Percentiles rank a stretch among this genome's conserved stretches.
phyloP scores from a whole-genome alignment of 345 rosid genomes.

The Eucalyptus marginata region DNA sequence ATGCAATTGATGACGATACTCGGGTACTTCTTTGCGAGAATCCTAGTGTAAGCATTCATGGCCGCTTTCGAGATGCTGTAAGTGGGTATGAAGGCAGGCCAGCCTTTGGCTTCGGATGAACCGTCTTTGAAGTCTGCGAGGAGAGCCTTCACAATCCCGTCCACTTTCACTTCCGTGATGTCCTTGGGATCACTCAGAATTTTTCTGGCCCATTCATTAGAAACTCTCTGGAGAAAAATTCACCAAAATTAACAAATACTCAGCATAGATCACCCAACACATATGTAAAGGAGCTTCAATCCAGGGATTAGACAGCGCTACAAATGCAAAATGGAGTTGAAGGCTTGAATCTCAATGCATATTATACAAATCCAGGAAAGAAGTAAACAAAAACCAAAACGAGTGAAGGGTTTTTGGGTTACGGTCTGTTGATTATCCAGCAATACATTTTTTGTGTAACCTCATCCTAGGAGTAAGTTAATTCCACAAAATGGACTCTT shows the following conservation, averaged over 20 bases:
- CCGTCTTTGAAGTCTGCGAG: too few species aligned
- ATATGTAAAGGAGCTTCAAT: neutral
- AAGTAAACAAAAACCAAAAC: neutral
- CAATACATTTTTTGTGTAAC: neutral
- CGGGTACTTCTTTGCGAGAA: too few species aligned
- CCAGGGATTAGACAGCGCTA: neutral
- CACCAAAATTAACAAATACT: neutral
- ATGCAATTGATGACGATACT: too few species aligned
- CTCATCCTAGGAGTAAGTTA: neutral
- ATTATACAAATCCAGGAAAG: neutral
- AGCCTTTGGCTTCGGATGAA: too few species aligned
- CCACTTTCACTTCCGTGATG: too few species aligned
- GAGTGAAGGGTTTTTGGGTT: neutral
- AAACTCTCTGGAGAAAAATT: neutral
- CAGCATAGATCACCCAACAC: neutral
- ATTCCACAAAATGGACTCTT: neutral
- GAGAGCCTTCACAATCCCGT: too few species aligned
- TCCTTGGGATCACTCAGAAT: neutral
- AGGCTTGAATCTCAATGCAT: neutral
- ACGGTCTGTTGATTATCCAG: neutral
- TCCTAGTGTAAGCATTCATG: too few species aligned
- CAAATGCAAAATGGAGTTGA: neutral
- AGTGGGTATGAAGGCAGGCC: too few species aligned
- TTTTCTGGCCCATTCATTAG: neutral
- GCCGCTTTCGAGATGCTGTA: conserved; percentile 23